Conservation (phyloP, 1,284 basidiomycete genomes). For the Naganishia liquefaciens region DNA sequence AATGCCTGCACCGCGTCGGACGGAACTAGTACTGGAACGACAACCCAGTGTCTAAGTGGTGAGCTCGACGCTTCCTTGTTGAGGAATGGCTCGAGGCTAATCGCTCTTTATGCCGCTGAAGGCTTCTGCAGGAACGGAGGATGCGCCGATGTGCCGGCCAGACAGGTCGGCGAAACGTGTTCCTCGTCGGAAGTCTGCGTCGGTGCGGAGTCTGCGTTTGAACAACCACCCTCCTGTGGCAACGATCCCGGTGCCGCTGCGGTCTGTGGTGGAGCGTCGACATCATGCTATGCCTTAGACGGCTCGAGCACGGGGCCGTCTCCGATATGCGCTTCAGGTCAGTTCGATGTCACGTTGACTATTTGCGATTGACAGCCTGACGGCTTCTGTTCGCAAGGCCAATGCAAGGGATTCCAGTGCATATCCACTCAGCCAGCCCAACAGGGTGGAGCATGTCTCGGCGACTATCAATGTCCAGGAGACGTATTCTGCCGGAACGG, state of each 20-base stretch:
- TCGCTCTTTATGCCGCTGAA: too few relatives aligned
- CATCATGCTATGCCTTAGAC: slow-evolving; percentile 14
- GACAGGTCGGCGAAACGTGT: not conserved
- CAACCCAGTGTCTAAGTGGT: too few relatives aligned
- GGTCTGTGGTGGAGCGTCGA: not conserved
- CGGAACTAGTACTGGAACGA: too few relatives aligned
- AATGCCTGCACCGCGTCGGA: too few relatives aligned
- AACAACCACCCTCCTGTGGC: not conserved
- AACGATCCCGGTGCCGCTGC: not conserved
- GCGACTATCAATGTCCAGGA: not conserved
- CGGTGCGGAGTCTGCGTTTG: not conserved
- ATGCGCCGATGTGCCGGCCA: not conserved
- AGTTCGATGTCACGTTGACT: not conserved
- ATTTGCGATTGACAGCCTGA: too few relatives aligned
- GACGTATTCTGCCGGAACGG: slow-evolving; percentile 3
- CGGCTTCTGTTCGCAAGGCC: too few relatives aligned
- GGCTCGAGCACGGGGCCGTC: not conserved
- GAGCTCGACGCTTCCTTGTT: too few relatives aligned
- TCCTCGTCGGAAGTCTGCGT: not conserved
- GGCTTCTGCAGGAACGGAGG: slow-evolving; percentile 1
- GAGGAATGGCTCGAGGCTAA: too few relatives aligned
- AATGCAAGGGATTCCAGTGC: not conserved
- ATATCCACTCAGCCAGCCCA: not conserved
- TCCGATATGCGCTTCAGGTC: slow-evolving; percentile 17
- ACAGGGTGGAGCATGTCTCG: slow-evolving; percentile 7